Conservation (phyloP, 768 basidiomycete genomes). For the Leccinum imitatum region DNA sequence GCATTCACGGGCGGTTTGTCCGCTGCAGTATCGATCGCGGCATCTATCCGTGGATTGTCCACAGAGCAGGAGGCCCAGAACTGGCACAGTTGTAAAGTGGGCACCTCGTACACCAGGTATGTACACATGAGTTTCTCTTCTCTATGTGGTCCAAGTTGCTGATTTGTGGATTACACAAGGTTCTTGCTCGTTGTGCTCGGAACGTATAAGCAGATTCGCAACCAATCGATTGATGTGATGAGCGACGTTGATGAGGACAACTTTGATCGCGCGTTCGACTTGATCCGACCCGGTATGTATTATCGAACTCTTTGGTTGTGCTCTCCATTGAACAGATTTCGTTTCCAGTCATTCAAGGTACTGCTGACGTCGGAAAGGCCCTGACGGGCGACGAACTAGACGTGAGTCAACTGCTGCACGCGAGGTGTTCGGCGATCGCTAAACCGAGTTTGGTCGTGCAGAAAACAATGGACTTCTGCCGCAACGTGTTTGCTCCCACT, state of each 20-base stretch:
- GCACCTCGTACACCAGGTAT: constrained; percentile 10
- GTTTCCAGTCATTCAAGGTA: constrained; percentile 11
- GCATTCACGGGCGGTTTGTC: constrained; percentile 12
- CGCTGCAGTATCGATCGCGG: constrained; percentile 10
- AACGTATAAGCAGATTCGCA: not conserved
- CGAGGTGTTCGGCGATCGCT: not conserved
- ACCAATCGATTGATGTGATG: not conserved
- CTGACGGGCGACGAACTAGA: constrained; percentile 11
- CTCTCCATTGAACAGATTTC: not conserved
- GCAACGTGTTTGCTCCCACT: constrained; percentile 2
- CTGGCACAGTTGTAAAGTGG: constrained; percentile 15
- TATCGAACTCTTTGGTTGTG: not conserved
- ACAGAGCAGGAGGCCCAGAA: constrained; percentile 10
- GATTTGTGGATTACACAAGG: not conserved
- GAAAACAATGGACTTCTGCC: constrained; percentile 16
- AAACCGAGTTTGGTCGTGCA: not conserved
- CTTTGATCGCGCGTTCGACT: constrained; percentile 12
- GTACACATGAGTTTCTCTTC: not conserved
- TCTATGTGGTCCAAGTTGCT: not conserved
- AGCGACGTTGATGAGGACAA: constrained; percentile 12
- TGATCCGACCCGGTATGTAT: constrained; percentile 10
- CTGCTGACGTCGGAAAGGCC: constrained; percentile 4
- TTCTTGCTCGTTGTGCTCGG: constrained; percentile 10
- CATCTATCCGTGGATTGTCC: constrained; percentile 7
- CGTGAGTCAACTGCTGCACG: not conserved